Conservation (phyloP, 805 yeast genomes). For the Schwanniomyces sp. region DNA sequence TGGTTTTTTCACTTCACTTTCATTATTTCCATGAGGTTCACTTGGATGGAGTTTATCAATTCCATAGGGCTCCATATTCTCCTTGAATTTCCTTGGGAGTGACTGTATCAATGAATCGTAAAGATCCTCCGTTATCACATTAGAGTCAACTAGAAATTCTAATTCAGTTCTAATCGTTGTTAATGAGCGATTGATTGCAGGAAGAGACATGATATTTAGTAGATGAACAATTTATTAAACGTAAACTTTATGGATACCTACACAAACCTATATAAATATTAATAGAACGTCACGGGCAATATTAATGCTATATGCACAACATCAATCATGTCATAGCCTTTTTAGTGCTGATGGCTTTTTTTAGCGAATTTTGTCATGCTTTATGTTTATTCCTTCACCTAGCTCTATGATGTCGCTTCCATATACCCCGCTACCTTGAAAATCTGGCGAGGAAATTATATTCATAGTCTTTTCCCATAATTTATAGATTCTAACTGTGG, state of each 20-base stretch:
- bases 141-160: constrained; percentile 74
- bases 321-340: background rate
- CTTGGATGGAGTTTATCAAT: constrained; percentile 25
- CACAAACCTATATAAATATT: background rate
- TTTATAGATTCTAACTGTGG: constrained; percentile 71
- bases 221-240: background rate
- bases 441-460: constrained; percentile 31
- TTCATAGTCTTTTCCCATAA: constrained; percentile 54
- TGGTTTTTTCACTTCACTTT: background rate
- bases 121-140: constrained; percentile 61
- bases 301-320: background rate
- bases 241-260: background rate
- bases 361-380: constrained; percentile 23
- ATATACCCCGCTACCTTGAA: constrained; percentile 25
- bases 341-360: background rate
- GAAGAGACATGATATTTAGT: constrained; percentile 40
- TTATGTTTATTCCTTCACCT: constrained; percentile 50
- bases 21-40: background rate
- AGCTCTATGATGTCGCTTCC: constrained; percentile 42
- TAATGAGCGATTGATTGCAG: constrained; percentile 75
- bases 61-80: constrained; percentile 51
- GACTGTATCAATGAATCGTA: constrained; percentile 48
- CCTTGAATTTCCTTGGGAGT: constrained; percentile 58
- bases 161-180: constrained; percentile 75
- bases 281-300: background rate